phyloP scores from a whole-genome alignment of 257 asterid genomes.

The Penstemon barbatus region DNA sequence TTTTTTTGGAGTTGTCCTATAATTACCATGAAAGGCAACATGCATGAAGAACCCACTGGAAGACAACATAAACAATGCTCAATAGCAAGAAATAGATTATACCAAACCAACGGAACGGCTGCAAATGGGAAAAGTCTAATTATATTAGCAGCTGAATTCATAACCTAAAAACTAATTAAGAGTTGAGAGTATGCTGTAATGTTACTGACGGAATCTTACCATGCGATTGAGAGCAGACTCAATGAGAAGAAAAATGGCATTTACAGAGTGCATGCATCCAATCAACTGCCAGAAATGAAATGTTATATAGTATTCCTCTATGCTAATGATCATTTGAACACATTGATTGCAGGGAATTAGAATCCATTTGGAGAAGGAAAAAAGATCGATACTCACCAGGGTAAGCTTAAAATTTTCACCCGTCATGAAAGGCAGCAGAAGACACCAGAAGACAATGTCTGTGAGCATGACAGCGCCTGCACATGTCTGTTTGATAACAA shows the following conservation, averaged over 20 bases:
- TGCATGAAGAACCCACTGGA: slow-evolving; percentile 80
- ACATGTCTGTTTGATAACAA: slow-evolving; percentile 44
- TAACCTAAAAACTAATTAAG: neutral
- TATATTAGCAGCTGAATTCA: slow-evolving; percentile 17
- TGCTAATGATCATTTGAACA: neutral
- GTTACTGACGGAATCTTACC: slow-evolving; percentile 40
- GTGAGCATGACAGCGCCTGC: slow-evolving; percentile 90
- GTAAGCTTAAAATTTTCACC: slow-evolving; percentile 70
- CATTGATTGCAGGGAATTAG: neutral
- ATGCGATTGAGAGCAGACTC: slow-evolving; percentile 73
- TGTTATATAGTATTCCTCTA: too few relatives aligned
- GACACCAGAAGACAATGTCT: slow-evolving; percentile 86
- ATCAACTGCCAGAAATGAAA: slow-evolving; percentile 50
- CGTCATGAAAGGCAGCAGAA: slow-evolving; percentile 79
- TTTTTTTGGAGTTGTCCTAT: neutral
- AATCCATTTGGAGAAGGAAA: neutral
- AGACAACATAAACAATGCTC: slow-evolving; percentile 61
- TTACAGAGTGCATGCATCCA: slow-evolving; percentile 83
- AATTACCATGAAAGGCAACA: slow-evolving; percentile 76
- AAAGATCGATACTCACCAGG: slow-evolving; percentile 44
- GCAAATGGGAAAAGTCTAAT: slow-evolving; percentile 19
- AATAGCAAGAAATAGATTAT: slow-evolving; percentile 61
- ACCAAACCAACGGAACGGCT: slow-evolving; percentile 80
- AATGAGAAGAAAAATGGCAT: slow-evolving; percentile 74
- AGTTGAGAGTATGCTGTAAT: neutral